phyloP scores from a whole-genome alignment of 2,329 filamentous ascomycete genomes.

The Didymella pomorum region DNA sequence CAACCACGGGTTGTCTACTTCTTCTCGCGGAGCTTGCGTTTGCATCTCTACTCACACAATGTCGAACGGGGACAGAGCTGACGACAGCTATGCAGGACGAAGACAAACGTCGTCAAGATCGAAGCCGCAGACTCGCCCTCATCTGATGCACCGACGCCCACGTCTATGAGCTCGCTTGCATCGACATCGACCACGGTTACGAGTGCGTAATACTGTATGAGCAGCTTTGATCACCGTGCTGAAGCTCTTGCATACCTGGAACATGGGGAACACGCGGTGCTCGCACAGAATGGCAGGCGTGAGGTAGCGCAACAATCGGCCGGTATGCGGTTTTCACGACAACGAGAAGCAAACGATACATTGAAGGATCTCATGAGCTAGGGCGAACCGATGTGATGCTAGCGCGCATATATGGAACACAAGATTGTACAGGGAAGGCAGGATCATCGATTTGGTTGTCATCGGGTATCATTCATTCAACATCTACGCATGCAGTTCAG shows the following conservation, averaged over 20 bases:
- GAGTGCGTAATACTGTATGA: background rate
- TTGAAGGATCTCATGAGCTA: background rate
- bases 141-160: background rate
- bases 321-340: background rate
- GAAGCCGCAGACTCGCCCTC: background rate
- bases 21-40: background rate
- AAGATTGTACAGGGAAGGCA: background rate
- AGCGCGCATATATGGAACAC: background rate
- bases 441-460: background rate
- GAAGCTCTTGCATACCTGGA: no score
- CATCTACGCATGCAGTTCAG: background rate
- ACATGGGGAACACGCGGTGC: no score
- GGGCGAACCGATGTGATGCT: background rate
- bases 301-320: no score
- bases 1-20: background rate
- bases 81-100: background rate
- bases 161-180: background rate
- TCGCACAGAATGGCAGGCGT: no score
- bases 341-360: background rate
- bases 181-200: background rate
- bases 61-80: background rate
- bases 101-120: background rate
- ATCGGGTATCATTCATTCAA: slow-evolving; percentile 24
- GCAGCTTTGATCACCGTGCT: no score
- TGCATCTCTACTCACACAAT: background rate